Percentiles rank a stretch among this genome's conserved stretches.
Conservation (phyloP, 108 stramenopile genomes). For the Conticribra weissflogii region DNA sequence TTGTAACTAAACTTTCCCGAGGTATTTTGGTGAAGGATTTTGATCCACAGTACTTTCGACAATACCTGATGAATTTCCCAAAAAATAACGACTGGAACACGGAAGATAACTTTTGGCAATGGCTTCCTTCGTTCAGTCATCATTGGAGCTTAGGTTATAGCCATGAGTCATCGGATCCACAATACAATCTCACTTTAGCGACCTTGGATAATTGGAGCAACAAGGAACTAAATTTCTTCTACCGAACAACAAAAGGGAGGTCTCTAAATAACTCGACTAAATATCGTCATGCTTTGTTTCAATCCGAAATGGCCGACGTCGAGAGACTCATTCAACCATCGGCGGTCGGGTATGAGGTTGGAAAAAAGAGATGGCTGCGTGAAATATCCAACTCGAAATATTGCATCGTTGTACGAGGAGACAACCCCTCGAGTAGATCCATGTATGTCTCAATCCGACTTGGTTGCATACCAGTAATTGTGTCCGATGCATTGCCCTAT, state of each 20-base stretch:
- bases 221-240: constrained; percentile 17
- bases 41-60: constrained; percentile 1
- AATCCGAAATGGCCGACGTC: not conserved
- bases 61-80: constrained; percentile 1
- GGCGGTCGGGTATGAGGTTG: constrained; percentile 24
- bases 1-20: not conserved
- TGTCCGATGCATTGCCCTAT: constrained; percentile 30
- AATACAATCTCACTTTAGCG: not conserved
- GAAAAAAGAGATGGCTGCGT: constrained; percentile 21
- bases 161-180: constrained; percentile 4
- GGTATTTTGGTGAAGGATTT: constrained; percentile 7
- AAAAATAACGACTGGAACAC: not conserved
- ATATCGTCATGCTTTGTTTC: constrained; percentile 35
- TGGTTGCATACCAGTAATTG: constrained; percentile 54
- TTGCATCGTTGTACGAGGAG: constrained; percentile 52
- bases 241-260: constrained; percentile 15
- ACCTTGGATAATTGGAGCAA: constrained; percentile 20
- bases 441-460: constrained; percentile 27
- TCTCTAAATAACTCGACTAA: constrained; percentile 44
- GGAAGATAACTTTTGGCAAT: not conserved
- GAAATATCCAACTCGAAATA: constrained; percentile 36
- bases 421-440: constrained; percentile 31
- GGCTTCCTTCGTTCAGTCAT: not conserved
- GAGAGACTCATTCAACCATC: not conserved
- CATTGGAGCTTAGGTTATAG: constrained; percentile 1